Base-by-base conservation (phyloP, 2,329 filamentous ascomycete species). In the Aureobasidium sp. region DNA sequence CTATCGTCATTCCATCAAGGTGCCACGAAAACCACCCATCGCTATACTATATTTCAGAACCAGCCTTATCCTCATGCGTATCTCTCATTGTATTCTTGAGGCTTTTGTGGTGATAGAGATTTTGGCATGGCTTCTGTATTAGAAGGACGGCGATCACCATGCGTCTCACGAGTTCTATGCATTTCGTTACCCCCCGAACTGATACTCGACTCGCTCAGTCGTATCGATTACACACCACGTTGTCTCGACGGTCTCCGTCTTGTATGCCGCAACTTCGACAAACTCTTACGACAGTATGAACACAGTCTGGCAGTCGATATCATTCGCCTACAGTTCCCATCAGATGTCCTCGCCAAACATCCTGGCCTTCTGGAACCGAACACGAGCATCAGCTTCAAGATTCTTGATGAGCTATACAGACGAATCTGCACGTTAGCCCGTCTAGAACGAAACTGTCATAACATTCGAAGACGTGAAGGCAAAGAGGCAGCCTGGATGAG, bases 401-500 rank as follows among this genome's bases (percentile, higher is more conserved):
- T 65, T 25, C 62, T 70, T 2, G 42, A 62, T 7, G 65, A 62
- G 1, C 59, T 71, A 1, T 64, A 67, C 61, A 51, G 42, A 17
- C 66, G 70, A n/a, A 56, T 67, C 7, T 48, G 61, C 12, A 67
- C 65, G 5, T 66, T 71, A 9, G 29, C 20, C 22, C 34, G 53
- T 17, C 25, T 72, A 45, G 66, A 70, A 51, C 60, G 60, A 20
- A 66, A 69, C 53, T 72, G 70, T 67, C 65, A 71, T 25, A 64
- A 67, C n/a, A 68, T 70, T n/a, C 66, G 66, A 20, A 52, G 60
- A 44, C 62, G 64, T 14, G 57, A 68, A 42, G 65, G 65, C 15
- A 66, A 68, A 9, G 68, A 72, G 42, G 65, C 71, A 9, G 64
- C 66, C 34, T 72, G 71, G 71, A 67, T 72, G 31, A 66, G 65